These are phyloP conservation scores for Kappamyces sp. DNA, from an alignment of 192 early-diverging fungal genomes.

Conservation along the genomic window DNA sequence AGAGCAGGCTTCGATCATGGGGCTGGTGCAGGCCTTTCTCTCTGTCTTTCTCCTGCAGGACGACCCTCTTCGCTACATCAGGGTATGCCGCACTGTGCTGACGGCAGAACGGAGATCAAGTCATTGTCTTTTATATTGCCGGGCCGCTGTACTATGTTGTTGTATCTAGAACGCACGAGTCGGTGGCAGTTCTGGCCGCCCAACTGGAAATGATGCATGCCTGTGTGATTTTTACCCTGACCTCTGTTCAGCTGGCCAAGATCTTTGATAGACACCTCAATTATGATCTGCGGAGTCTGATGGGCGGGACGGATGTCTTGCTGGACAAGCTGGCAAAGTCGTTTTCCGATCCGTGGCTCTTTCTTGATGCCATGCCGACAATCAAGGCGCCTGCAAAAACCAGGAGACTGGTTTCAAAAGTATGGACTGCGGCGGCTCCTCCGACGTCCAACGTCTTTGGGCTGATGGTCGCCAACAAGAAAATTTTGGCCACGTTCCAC, in stretches of 20 bases:
- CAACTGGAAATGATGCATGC: conserved; percentile 74
- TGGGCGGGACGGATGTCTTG: conserved; percentile 67
- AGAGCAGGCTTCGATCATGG: conserved; percentile 78
- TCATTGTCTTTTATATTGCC: conserved; percentile 74
- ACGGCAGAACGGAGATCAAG: conserved; percentile 65
- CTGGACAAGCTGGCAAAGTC: conserved; percentile 68
- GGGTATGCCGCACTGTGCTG: not conserved
- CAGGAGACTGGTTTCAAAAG: conserved; percentile 62
- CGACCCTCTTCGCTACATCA: conserved; percentile 60
- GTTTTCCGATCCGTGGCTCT: conserved; percentile 67
- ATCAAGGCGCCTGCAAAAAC: conserved; percentile 60
- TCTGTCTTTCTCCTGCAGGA: conserved; percentile 77
- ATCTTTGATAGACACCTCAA: conserved; percentile 59
- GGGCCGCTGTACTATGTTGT: conserved; percentile 81
- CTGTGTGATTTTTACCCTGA: conserved; percentile 82
- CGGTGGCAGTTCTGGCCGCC: conserved; percentile 65
- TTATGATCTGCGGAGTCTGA: not conserved
- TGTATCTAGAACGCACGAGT: conserved; percentile 72
- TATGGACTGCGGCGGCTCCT: conserved; percentile 32
- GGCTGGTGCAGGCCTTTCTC: conserved; percentile 82
- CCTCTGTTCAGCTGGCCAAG: conserved; percentile 65
- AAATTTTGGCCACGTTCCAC: conserved; percentile 67
- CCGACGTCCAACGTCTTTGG: conserved; percentile 65
- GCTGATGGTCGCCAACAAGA: conserved; percentile 68
- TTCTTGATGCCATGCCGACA: conserved; percentile 70